Evolutionary conservation across 2,329 filamentous ascomycete species (phyloP).

Genomic region (Paramyrothecium roridum): DNA sequence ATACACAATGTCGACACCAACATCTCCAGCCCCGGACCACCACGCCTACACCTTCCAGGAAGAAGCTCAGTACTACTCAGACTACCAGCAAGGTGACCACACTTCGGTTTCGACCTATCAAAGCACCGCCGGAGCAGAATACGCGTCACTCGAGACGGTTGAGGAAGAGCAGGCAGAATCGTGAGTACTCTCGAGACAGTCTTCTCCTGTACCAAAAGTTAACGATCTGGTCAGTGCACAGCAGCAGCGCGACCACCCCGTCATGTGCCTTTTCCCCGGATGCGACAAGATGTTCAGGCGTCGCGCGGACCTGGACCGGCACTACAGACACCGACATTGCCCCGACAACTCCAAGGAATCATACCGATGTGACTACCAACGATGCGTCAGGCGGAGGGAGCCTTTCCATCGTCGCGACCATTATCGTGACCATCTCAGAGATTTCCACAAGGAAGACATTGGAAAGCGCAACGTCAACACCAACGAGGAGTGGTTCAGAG

Average conservation of each 20-base stretch:
- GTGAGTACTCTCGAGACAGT: background rate
- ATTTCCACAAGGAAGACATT: slow-evolving; percentile 54
- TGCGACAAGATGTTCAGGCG: slow-evolving; percentile 46
- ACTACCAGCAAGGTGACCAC: background rate
- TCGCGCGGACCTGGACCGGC: slow-evolving; percentile 52
- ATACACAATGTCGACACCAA: background rate
- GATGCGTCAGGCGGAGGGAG: slow-evolving; percentile 39
- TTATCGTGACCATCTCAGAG: slow-evolving; percentile 53
- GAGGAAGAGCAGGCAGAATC: background rate
- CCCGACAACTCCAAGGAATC: slow-evolving; percentile 35
- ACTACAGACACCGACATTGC: slow-evolving; percentile 47
- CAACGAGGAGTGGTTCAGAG: slow-evolving; percentile 34
- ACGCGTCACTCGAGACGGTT: background rate
- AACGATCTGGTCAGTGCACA: slow-evolving; percentile 5
- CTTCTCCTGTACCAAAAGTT: background rate
- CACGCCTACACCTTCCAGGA: background rate
- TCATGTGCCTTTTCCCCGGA: slow-evolving; percentile 33
- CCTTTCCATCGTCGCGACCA: slow-evolving; percentile 55
- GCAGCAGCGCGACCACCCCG: slow-evolving; percentile 26
- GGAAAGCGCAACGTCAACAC: slow-evolving; percentile 38
- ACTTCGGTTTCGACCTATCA: background rate
- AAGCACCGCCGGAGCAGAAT: background rate
- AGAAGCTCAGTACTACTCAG: background rate
- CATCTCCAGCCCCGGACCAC: background rate
- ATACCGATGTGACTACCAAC: slow-evolving; percentile 50